phyloP scores from a whole-genome alignment of 2,329 filamentous ascomycete species.

The Atkinsonella texensis region DNA sequence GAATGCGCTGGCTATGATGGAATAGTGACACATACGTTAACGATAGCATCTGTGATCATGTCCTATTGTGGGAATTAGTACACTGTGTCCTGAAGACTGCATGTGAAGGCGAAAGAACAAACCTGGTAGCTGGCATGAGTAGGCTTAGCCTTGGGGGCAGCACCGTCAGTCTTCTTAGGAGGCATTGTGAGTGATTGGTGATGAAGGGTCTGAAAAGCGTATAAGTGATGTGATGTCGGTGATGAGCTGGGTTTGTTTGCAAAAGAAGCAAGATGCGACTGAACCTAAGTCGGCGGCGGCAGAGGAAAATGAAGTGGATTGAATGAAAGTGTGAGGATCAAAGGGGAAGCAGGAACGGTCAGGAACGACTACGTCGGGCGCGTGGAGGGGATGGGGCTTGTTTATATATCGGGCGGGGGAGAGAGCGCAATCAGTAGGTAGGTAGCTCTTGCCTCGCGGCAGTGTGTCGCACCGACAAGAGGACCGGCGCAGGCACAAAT shows the following conservation, averaged over 20 bases:
- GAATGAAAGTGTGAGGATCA: conserved; percentile 12
- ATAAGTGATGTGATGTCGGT: conserved; percentile 1
- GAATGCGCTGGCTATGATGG: conserved; percentile 26
- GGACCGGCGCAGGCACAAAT: neutral
- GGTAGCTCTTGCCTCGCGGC: conserved; percentile 7
- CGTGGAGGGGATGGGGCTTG: conserved; percentile 38
- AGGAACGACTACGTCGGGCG: conserved; percentile 33
- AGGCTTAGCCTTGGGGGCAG: conserved; percentile 35
- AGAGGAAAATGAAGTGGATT: conserved; percentile 10
- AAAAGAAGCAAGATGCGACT: conserved; percentile 12
- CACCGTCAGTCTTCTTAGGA: conserved; percentile 43
- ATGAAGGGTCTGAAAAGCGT: conserved; percentile 9
- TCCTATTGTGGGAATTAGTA: conserved; percentile 30
- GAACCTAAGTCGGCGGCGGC: conserved; percentile 13
- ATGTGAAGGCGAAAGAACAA: conserved; percentile 15
- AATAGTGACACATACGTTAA: conserved; percentile 38
- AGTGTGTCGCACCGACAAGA: conserved; percentile 3
- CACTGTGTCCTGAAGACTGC: neutral
- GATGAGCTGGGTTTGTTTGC: neutral
- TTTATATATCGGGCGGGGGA: conserved; percentile 50
- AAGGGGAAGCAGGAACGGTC: conserved; percentile 20
- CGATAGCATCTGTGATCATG: conserved; percentile 52
- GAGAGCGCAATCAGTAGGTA: conserved; percentile 41
- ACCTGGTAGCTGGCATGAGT: conserved; percentile 49
- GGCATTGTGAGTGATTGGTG: conserved; percentile 34